Conservation (phyloP, 768 basidiomycete genomes). For the Naematelia aurantialba region DNA sequence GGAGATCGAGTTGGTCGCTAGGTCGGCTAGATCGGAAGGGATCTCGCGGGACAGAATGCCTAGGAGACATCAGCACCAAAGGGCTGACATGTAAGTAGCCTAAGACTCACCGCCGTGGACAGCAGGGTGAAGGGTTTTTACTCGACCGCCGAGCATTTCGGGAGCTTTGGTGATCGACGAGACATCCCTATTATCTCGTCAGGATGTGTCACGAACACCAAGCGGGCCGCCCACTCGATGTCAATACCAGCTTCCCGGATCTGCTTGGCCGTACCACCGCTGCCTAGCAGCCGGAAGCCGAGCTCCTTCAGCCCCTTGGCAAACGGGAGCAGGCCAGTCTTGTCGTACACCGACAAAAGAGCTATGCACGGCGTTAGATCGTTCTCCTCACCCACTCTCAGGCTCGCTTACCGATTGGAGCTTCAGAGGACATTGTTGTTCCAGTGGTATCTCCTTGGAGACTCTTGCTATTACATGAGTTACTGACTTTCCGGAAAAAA, state of each 20-base stretch:
- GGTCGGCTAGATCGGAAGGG: slow-evolving; percentile 81
- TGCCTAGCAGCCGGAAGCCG: slow-evolving; percentile 85
- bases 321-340: slow-evolving; percentile 79
- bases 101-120: slow-evolving; percentile 79
- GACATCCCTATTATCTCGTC: slow-evolving; percentile 67
- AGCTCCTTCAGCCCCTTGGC: slow-evolving; percentile 75
- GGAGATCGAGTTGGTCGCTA: slow-evolving; percentile 75
- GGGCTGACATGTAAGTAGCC: background rate
- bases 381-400: background rate
- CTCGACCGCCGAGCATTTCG: slow-evolving; percentile 96
- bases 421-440: slow-evolving; percentile 9
- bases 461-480: background rate
- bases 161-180: slow-evolving; percentile 96
- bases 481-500: background rate
- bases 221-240: slow-evolving; percentile 69
- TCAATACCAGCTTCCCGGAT: slow-evolving; percentile 88
- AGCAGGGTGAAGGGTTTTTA: slow-evolving; percentile 96
- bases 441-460: background rate
- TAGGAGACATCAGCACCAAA: slow-evolving; percentile 46
- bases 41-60: slow-evolving; percentile 92
- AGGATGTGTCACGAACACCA: background rate
- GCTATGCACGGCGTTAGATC: slow-evolving; percentile 52
- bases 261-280: slow-evolving; percentile 95
- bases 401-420: slow-evolving; percentile 10
- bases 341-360: slow-evolving; percentile 93